These are phyloP conservation scores for Alternaria atra DNA, from an alignment of 2,329 filamentous ascomycete genomes.

Conservation along the genomic window DNA sequence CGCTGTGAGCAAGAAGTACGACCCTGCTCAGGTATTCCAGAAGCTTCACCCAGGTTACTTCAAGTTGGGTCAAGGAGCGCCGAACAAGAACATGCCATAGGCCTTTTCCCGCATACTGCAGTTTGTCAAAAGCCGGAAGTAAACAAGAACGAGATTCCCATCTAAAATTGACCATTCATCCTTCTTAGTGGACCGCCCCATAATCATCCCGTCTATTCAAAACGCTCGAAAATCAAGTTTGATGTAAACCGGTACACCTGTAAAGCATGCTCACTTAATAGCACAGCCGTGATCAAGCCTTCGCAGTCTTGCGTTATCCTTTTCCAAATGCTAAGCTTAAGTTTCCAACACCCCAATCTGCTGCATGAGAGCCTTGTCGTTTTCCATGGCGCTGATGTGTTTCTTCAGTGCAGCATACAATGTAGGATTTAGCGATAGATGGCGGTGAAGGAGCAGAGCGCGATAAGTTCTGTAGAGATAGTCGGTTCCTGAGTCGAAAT, in stretches of 20 bases:
- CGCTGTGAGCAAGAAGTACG: slow-evolving; percentile 49
- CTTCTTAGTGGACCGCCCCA: not conserved
- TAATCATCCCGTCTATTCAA: not conserved
- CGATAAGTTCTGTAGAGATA: slow-evolving; percentile 71
- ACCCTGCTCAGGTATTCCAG: slow-evolving; percentile 53
- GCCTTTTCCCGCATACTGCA: not conserved
- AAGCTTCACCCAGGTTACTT: slow-evolving; percentile 34
- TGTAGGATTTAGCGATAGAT: slow-evolving; percentile 50
- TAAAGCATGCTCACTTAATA: not conserved
- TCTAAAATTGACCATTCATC: not conserved
- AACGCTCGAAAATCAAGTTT: not conserved
- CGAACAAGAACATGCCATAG: slow-evolving; percentile 11
- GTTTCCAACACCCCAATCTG: not conserved
- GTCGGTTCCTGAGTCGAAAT: slow-evolving; percentile 83
- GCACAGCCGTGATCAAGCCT: slow-evolving; percentile 50
- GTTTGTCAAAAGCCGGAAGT: not conserved
- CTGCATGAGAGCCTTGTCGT: not conserved
- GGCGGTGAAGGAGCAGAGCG: slow-evolving; percentile 75
- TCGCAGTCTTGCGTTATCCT: slow-evolving; percentile 28
- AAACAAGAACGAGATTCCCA: not conserved
- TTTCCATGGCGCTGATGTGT: not conserved
- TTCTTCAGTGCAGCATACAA: not conserved
- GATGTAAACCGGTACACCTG: not conserved
- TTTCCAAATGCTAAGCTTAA: slow-evolving; percentile 36
- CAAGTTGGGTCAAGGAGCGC: slow-evolving; percentile 68